Conservation (phyloP, 352 stramenopile genomes). For the Phytopythium vexans region DNA sequence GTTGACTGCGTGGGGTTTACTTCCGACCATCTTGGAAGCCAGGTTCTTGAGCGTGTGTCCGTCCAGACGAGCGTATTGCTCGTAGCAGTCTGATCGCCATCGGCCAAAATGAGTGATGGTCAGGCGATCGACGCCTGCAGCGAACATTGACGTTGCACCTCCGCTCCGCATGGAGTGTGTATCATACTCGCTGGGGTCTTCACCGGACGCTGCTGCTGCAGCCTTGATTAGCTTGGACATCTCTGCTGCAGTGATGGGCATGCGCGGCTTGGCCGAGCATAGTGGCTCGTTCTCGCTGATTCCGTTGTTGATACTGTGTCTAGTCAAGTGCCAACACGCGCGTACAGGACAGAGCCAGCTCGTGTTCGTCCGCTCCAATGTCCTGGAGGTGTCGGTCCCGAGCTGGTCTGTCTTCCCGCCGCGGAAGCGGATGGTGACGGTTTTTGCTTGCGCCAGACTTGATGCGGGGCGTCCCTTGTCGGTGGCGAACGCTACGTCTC, state of each 20-base stretch:
- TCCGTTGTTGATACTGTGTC: background rate
- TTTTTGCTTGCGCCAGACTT: slow-evolving; percentile 1
- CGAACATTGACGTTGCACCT: slow-evolving; percentile 13
- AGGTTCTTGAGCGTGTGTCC: background rate
- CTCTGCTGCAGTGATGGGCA: background rate
- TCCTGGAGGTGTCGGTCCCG: background rate
- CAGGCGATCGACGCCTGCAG: slow-evolving; percentile 6
- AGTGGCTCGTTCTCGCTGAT: background rate
- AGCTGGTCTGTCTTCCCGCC: slow-evolving; percentile 8
- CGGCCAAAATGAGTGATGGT: slow-evolving; percentile 17
- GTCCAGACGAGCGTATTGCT: slow-evolving; percentile 9
- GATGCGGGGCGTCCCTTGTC: background rate
- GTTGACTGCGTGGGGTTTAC: too few relatives aligned
- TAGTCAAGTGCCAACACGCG: slow-evolving; percentile 3
- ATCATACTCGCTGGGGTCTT: background rate
- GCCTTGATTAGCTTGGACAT: slow-evolving; percentile 6
- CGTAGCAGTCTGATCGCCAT: slow-evolving; percentile 13
- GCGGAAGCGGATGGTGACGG: slow-evolving; percentile 4
- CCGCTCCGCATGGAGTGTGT: slow-evolving; percentile 13
- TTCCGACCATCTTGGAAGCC: slow-evolving; percentile 8
- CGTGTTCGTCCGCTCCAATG: slow-evolving; percentile 2
- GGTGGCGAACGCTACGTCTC: slow-evolving; percentile 2
- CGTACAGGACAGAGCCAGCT: slow-evolving; percentile 9
- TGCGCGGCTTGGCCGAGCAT: background rate
- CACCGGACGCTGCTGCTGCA: background rate